phyloP scores from a whole-genome alignment of 768 basidiomycete species.

The Naganishia friedmannii region DNA sequence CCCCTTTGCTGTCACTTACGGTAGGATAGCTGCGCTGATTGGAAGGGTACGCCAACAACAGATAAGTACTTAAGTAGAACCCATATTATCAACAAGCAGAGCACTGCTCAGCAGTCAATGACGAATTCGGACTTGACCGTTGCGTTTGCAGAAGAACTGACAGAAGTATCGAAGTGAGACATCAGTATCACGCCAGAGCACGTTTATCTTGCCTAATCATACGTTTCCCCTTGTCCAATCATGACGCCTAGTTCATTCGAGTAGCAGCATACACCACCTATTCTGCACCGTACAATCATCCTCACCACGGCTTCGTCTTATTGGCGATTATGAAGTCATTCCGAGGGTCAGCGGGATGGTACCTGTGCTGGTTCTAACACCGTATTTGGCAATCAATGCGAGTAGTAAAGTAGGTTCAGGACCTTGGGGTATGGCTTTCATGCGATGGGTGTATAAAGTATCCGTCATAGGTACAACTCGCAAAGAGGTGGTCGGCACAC shows the following conservation, averaged over 20 bases:
- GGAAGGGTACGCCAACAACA: too few species aligned
- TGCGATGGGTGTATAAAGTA: background rate
- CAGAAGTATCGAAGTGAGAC: background rate
- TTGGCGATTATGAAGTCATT: background rate
- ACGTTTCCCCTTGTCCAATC: background rate
- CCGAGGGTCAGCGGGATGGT: background rate
- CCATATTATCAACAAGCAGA: too few species aligned
- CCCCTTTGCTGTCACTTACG: too few species aligned
- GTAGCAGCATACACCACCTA: background rate
- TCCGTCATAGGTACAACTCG: background rate
- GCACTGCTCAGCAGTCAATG: background rate
- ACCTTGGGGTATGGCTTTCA: too few species aligned
- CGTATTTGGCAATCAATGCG: constrained; percentile 1
- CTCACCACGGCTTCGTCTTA: background rate
- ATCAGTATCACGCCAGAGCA: constrained; percentile 4
- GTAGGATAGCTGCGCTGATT: too few species aligned
- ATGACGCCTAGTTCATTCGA: background rate
- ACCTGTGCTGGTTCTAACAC: background rate
- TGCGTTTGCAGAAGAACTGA: background rate
- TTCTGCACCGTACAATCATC: background rate
- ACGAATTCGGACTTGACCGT: background rate
- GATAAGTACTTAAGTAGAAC: too few species aligned
- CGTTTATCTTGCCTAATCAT: background rate
- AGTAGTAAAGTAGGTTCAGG: too few species aligned
- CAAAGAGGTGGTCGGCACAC: too few species aligned